These are phyloP conservation scores for Talaromyces sp. DNA, from an alignment of 2,329 filamentous ascomycete genomes.

Conservation along the genomic window DNA sequence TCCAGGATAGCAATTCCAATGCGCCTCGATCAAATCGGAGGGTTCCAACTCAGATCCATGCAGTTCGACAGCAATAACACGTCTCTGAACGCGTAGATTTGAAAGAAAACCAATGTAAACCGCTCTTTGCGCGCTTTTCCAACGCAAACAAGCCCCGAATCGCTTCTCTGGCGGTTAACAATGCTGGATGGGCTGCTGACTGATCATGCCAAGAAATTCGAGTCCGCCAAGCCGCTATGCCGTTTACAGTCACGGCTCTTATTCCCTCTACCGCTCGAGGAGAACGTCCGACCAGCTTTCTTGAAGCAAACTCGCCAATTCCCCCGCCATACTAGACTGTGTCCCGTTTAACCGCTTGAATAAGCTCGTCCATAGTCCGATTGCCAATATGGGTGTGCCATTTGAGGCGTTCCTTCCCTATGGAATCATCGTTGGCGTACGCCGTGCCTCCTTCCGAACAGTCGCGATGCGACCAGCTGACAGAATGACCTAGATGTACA, in stretches of 20 bases:
- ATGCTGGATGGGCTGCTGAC: constrained; percentile 8
- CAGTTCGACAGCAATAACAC: constrained; percentile 4
- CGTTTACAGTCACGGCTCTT: constrained; percentile 4
- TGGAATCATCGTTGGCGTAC: constrained; percentile 58
- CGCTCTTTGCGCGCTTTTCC: constrained; percentile 1
- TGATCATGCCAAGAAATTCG: constrained; percentile 9
- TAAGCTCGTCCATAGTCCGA: neutral
- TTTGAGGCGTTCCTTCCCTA: constrained; percentile 64
- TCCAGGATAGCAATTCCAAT: constrained; percentile 2
- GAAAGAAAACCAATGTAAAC: constrained; percentile 3
- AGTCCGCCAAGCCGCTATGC: constrained; percentile 3
- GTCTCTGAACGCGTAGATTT: constrained; percentile 10
- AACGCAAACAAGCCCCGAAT: constrained; percentile 7
- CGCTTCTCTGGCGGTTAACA: constrained; percentile 8
- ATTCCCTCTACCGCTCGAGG: neutral
- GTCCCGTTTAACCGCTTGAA: neutral
- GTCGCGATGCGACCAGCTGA: constrained; percentile 11
- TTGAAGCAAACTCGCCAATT: neutral
- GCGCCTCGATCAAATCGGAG: neutral
- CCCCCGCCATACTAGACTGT: neutral
- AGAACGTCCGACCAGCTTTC: neutral
- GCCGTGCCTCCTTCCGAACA: constrained; percentile 20
- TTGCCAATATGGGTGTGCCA: constrained; percentile 56
- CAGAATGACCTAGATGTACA: constrained; percentile 51
- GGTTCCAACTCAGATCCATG: neutral